Conservation (phyloP, 2,329 filamentous ascomycete species). For the Neurospora sp. region DNA sequence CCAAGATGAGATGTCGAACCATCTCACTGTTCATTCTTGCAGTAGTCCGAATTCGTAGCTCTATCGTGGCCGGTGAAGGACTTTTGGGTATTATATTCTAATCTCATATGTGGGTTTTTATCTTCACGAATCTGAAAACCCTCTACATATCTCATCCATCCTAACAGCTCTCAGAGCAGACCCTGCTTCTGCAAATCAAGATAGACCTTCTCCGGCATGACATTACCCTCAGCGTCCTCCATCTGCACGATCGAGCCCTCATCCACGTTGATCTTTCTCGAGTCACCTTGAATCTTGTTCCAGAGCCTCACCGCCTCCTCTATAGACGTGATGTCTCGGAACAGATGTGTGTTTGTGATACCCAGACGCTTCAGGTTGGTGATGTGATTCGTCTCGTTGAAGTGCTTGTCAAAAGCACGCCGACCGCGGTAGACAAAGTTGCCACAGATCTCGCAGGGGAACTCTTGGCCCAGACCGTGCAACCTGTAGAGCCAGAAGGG, state of each 20-base stretch:
- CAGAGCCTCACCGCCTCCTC: conserved; percentile 81
- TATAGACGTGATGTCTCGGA: conserved; percentile 88
- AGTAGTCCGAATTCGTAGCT: not conserved
- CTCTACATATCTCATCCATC: not conserved
- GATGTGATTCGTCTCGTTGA: conserved; percentile 87
- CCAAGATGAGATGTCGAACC: not conserved
- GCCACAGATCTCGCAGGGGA: conserved; percentile 91
- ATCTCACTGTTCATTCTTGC: not conserved
- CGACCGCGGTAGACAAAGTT: conserved; percentile 99
- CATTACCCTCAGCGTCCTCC: conserved; percentile 95
- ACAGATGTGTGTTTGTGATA: conserved; percentile 82
- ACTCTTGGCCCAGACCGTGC: conserved; percentile 89
- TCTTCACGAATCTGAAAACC: not conserved
- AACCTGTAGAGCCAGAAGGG: conserved; percentile 98
- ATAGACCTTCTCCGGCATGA: conserved; percentile 99
- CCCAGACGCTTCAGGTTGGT: conserved; percentile 91
- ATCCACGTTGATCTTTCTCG: conserved; percentile 65
- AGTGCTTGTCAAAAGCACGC: conserved; percentile 95
- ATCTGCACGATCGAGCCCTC: conserved; percentile 90
- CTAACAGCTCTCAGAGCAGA: conserved; percentile 45
- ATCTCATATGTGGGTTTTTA: too few relatives aligned
- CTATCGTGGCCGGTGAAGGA: not conserved
- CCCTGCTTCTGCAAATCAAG: conserved; percentile 91
- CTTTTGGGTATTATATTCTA: not conserved
- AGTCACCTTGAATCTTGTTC: conserved; percentile 86